A percentile compares a stretch with the other conserved stretches of the same genome.
Evolutionary conservation across 352 stramenopile species (phyloP).

Genomic region (Globisporangium megalacanthum): DNA sequence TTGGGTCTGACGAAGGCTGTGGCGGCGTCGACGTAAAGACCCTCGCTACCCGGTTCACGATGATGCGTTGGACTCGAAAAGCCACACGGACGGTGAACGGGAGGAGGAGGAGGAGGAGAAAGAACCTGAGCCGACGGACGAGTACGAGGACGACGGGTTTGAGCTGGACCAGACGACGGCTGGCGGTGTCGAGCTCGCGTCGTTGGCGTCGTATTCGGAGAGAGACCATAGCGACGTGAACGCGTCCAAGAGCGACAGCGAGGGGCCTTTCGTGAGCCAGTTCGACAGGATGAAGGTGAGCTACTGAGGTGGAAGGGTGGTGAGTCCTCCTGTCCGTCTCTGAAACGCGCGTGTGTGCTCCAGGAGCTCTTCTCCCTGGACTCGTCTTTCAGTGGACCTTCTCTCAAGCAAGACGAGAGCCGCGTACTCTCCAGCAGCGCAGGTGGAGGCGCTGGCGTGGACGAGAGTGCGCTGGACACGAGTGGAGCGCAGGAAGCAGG

Average conservation of each 20-base stretch:
- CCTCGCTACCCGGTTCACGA: slow-evolving; percentile 12
- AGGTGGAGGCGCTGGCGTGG: not conserved
- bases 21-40: not conserved
- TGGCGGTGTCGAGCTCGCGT: slow-evolving; percentile 7
- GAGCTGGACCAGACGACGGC: slow-evolving; percentile 52
- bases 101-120: slow-evolving; percentile 15
- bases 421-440: not conserved
- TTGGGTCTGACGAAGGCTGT: not conserved
- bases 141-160: slow-evolving; percentile 61
- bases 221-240: not conserved
- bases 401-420: slow-evolving; percentile 1
- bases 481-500: not conserved
- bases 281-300: slow-evolving; percentile 39
- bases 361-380: slow-evolving; percentile 18
- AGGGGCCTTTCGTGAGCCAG: slow-evolving; percentile 20
- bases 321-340: not conserved
- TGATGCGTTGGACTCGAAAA: slow-evolving; percentile 5
- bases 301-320: not conserved
- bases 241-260: slow-evolving; percentile 6
- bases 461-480: slow-evolving; percentile 6
- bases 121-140: slow-evolving; percentile 19
- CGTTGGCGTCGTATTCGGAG: slow-evolving; percentile 1
- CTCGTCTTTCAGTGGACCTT: slow-evolving; percentile 17
- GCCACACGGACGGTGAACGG: slow-evolving; percentile 1
- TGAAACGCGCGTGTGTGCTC: too few species aligned